Evolutionary conservation across 192 early-diverging fungal species (phyloP).

Genomic region (Linnemannia exigua): DNA sequence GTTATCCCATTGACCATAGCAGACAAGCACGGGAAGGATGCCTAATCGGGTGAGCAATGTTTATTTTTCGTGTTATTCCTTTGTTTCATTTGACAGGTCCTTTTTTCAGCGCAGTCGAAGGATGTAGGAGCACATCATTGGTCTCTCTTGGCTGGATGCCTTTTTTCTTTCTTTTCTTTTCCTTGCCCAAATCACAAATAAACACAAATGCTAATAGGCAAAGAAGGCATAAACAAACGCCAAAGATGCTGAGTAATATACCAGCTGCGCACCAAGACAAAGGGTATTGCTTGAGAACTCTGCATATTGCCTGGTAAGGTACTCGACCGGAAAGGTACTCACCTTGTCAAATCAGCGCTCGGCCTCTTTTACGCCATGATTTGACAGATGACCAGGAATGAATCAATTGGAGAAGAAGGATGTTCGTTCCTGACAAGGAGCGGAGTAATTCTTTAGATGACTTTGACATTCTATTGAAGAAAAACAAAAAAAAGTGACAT

Average conservation of each 20-base stretch:
- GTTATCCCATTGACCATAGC: not conserved
- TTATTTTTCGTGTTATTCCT: not conserved
- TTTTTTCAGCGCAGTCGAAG: not conserved
- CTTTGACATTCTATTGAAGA: no score
- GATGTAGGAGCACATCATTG: not conserved
- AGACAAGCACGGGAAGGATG: not conserved
- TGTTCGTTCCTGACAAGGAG: no score
- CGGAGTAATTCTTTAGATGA: no score
- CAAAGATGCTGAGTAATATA: not conserved
- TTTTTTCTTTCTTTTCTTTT: not conserved
- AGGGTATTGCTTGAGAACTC: not conserved
- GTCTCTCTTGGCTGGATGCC: not conserved
- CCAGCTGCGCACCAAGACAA: not conserved
- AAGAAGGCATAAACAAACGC: not conserved
- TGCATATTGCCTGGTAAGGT: not conserved
- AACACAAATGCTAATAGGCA: not conserved
- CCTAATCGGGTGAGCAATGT: not conserved
- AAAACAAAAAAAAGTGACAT: no score
- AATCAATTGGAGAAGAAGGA: no score
- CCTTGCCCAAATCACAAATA: not conserved
- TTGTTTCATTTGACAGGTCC: not conserved
- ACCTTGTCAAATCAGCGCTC: not conserved
- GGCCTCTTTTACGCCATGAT: not conserved
- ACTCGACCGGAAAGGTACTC: not conserved
- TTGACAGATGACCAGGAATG: not conserved